Evolutionary conservation across 2,329 filamentous ascomycete species (phyloP).

Genomic region (Xylariomycetidae sp.): DNA sequence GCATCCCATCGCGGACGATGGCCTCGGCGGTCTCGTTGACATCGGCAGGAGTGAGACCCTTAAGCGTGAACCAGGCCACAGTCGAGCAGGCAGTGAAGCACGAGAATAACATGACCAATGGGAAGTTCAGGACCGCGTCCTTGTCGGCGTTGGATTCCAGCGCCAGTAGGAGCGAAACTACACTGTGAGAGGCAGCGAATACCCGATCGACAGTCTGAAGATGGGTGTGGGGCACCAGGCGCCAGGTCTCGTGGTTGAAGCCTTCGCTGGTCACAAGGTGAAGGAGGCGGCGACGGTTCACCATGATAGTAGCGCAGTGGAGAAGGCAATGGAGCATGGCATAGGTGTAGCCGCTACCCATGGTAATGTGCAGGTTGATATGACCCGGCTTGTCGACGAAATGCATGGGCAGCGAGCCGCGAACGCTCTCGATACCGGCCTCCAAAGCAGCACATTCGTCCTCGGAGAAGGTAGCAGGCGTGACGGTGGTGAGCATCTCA

Average conservation of each 20-base stretch:
- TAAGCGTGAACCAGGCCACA: constrained; percentile 56
- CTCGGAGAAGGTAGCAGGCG: constrained; percentile 46
- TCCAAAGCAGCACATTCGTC: constrained; percentile 45
- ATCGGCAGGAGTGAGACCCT: constrained; percentile 50
- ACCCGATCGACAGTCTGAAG: constrained; percentile 48
- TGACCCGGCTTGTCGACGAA: constrained; percentile 56
- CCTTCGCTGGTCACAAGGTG: constrained; percentile 48
- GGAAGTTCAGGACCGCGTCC: constrained; percentile 53
- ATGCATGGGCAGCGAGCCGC: constrained; percentile 50
- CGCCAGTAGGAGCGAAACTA: constrained; percentile 48
- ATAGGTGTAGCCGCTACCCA: constrained; percentile 57
- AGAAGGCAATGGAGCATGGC: constrained; percentile 58
- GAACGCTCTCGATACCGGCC: constrained; percentile 48
- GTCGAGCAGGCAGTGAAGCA: constrained; percentile 56
- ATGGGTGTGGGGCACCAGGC: constrained; percentile 42
- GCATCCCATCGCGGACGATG: constrained; percentile 53
- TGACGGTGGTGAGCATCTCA: constrained; percentile 52
- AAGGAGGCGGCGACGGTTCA: constrained; percentile 53
- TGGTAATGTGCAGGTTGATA: constrained; percentile 57
- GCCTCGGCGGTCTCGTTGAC: constrained; percentile 50
- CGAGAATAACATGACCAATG: constrained; percentile 58
- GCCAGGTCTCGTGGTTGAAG: constrained; percentile 50
- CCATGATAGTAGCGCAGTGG: constrained; percentile 55
- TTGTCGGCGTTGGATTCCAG: constrained; percentile 53
- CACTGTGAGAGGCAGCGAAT: constrained; percentile 53